phyloP scores from a whole-genome alignment of 169 alveolate genomes.

The Plasmodium reichenowi region DNA sequence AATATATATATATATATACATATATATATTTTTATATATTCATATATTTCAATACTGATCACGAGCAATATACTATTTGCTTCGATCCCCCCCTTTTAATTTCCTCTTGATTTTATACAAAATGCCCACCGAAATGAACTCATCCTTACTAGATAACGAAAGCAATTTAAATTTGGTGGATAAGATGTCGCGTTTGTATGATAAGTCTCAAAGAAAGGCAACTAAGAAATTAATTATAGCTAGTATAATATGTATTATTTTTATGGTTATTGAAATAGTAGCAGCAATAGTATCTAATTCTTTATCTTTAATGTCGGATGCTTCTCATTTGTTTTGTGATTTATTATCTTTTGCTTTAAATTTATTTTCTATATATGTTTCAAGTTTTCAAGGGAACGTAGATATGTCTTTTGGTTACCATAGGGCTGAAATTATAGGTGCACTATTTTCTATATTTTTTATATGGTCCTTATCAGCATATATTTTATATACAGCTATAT shows the following conservation, averaged over 20 bases:
- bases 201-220: conserved; percentile 35
- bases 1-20: background rate
- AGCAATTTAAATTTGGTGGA: conserved; percentile 20
- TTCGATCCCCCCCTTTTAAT: too few relatives aligned
- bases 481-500: conserved; percentile 93
- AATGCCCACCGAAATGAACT: conserved; percentile 25
- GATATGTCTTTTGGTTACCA: conserved; percentile 94
- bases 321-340: conserved; percentile 97
- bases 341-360: conserved; percentile 92
- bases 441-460: conserved; percentile 91
- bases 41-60: background rate
- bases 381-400: conserved; percentile 90
- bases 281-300: conserved; percentile 92
- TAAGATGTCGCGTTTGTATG: conserved; percentile 41
- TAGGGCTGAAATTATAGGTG: conserved; percentile 97
- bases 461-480: conserved; percentile 95
- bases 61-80: too few relatives aligned
- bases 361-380: conserved; percentile 90
- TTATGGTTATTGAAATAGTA: conserved; percentile 88
- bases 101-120: too few relatives aligned
- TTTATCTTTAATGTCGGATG: conserved; percentile 94
- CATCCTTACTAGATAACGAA: conserved; percentile 8
- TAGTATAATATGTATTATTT: conserved; percentile 80
- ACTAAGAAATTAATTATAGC: conserved; percentile 76
- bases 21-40: background rate